Conservation (phyloP, 768 basidiomycete genomes). For the Baorangia bicolor region DNA sequence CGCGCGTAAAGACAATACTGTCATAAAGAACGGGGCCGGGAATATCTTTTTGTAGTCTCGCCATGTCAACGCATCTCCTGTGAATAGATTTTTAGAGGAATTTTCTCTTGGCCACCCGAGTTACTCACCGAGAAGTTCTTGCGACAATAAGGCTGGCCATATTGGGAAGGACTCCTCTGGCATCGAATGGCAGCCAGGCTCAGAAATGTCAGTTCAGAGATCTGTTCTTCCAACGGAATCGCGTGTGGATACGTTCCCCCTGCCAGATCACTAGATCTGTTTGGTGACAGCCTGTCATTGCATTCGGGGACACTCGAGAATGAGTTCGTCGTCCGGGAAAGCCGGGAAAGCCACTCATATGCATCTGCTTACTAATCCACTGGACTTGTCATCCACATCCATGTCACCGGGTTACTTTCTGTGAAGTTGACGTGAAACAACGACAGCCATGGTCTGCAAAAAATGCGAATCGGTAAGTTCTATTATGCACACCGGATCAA, state of each 20-base stretch:
- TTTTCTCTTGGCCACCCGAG: slow-evolving; percentile 5
- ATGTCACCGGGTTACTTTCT: slow-evolving; percentile 5
- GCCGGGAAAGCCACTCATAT: no score
- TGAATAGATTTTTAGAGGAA: slow-evolving; percentile 15
- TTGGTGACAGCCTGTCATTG: neutral
- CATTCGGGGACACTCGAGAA: neutral
- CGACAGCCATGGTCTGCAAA: slow-evolving; percentile 72
- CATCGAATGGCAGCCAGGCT: neutral
- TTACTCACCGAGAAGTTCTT: slow-evolving; percentile 23
- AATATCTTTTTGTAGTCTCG: slow-evolving; percentile 30
- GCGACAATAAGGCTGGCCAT: slow-evolving; percentile 30
- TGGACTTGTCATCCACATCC: neutral
- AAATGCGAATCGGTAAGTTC: slow-evolving; percentile 73
- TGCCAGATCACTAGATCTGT: neutral
- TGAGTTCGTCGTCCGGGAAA: neutral
- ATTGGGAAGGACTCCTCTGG: slow-evolving; percentile 18
- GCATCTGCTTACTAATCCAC: slow-evolving; percentile 20
- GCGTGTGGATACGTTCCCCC: neutral
- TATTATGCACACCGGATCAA: slow-evolving; percentile 13
- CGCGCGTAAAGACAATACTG: slow-evolving; percentile 25
- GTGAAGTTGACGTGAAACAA: neutral
- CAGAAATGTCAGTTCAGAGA: slow-evolving; percentile 2
- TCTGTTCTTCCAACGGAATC: neutral
- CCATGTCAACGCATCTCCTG: slow-evolving; percentile 36
- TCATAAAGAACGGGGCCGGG: slow-evolving; percentile 31